Percentiles rank a stretch among this genome's conserved stretches.
Evolutionary conservation across 2,329 filamentous ascomycete species (phyloP).

Genomic region (Aspergillus amoenus): DNA sequence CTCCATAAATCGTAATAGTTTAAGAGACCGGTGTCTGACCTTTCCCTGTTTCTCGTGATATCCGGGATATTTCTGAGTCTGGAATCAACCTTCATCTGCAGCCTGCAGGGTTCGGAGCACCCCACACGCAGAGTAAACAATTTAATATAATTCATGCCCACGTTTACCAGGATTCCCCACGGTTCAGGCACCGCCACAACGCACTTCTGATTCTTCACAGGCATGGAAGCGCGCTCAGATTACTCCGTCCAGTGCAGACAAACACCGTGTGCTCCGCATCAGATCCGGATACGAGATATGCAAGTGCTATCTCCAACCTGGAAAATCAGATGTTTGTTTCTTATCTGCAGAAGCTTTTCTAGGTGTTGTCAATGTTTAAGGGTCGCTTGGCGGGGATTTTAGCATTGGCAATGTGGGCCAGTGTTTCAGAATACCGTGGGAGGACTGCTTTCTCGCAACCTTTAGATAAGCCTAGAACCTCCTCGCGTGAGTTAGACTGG

Average conservation of each 20-base stretch:
- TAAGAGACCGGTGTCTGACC: neutral
- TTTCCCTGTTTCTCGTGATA: neutral
- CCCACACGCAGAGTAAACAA: neutral
- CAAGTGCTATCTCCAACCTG: neutral
- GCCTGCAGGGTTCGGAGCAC: conserved; percentile 1
- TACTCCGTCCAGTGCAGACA: conserved; percentile 7
- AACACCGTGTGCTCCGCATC: conserved; percentile 1
- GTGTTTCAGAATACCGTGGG: neutral
- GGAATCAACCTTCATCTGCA: neutral
- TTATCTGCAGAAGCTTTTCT: neutral
- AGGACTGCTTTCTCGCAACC: neutral
- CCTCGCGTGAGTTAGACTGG: no score
- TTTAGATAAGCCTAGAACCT: neutral
- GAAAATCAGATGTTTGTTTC: neutral
- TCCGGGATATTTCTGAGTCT: neutral
- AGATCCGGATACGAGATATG: neutral
- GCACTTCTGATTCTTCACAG: neutral
- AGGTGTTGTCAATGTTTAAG: no score
- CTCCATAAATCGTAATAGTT: neutral
- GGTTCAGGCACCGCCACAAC: neutral
- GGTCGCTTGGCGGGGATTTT: neutral
- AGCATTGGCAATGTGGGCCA: neutral
- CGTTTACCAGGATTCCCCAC: conserved; percentile 1
- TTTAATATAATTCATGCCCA: neutral
- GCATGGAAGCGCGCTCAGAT: neutral